Percentiles rank a stretch among this genome's conserved stretches.
These are phyloP conservation scores for Penicillium robsamsonii DNA, from an alignment of 495 filamentous ascomycete genomes.

Conservation along the genomic window DNA sequence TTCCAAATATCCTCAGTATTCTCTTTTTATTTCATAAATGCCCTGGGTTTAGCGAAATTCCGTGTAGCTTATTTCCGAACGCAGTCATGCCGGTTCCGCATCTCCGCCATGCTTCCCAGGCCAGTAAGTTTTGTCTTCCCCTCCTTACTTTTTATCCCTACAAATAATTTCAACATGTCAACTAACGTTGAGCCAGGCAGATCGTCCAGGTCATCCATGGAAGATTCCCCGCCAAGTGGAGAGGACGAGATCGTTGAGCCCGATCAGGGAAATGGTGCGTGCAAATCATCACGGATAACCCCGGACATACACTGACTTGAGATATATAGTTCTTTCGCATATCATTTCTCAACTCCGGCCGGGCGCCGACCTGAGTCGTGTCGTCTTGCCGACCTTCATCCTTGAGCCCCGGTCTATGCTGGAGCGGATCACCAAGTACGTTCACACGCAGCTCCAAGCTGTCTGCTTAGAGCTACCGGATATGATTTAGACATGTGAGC, in stretches of 20 bases:
- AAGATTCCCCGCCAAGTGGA: constrained; percentile 44
- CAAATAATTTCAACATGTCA: constrained; percentile 32
- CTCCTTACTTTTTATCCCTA: constrained; percentile 1
- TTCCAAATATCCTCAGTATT: neutral
- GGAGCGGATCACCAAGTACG: constrained; percentile 96
- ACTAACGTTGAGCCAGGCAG: constrained; percentile 44
- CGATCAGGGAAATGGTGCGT: constrained; percentile 57
- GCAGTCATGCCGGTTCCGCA: constrained; percentile 33
- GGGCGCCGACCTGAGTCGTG: constrained; percentile 90
- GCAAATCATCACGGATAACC: neutral
- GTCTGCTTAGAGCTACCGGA: neutral
- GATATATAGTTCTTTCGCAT: constrained; percentile 73
- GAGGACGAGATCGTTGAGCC: constrained; percentile 81
- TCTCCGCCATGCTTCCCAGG: constrained; percentile 31
- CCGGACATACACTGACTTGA: constrained; percentile 4
- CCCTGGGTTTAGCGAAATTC: neutral
- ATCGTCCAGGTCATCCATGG: constrained; percentile 58
- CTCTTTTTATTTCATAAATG: neutral
- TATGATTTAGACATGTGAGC: neutral
- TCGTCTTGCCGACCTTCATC: constrained; percentile 96
- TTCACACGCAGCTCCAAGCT: neutral
- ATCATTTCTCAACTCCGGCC: constrained; percentile 97
- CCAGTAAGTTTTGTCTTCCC: constrained; percentile 24
- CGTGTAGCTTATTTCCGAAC: constrained; percentile 18
- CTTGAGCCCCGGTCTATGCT: constrained; percentile 97